Percentiles rank a stretch among this genome's conserved stretches.
Evolutionary conservation across 441 rosid genomes (phyloP).

Genomic region (Brassica balearica): DNA sequence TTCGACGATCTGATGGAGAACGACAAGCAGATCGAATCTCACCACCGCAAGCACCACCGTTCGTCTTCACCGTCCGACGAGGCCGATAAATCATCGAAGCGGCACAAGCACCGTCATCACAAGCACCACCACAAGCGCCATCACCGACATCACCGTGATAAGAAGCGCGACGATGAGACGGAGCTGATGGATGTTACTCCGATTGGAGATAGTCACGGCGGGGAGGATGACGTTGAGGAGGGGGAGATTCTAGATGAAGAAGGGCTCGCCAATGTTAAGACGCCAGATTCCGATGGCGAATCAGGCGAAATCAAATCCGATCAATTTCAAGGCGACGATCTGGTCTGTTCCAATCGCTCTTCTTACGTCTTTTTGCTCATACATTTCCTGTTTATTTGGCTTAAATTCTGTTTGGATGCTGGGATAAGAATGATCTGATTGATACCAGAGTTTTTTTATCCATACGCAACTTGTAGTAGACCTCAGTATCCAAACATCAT

Average conservation of each 20-base stretch:
- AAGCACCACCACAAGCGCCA: constrained; percentile 54
- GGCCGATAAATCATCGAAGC: constrained; percentile 69
- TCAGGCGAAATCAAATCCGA: constrained; percentile 44
- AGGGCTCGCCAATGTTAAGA: constrained; percentile 30
- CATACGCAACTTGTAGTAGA: background rate
- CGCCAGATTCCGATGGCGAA: constrained; percentile 44
- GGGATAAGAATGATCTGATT: constrained; percentile 27
- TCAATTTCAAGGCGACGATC: constrained; percentile 47
- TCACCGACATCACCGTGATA: constrained; percentile 70
- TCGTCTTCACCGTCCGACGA: constrained; percentile 57
- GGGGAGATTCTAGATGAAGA: constrained; percentile 96
- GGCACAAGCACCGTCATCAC: constrained; percentile 84
- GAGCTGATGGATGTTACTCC: constrained; percentile 38
- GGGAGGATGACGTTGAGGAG: constrained; percentile 87
- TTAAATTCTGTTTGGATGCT: constrained; percentile 43
- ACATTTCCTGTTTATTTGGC: constrained; percentile 1
- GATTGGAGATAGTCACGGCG: constrained; percentile 30
- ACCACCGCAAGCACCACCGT: constrained; percentile 78
- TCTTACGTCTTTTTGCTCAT: constrained; percentile 3
- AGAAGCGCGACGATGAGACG: constrained; percentile 58
- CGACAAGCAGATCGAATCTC: constrained; percentile 62
- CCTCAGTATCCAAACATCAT: constrained; percentile 48
- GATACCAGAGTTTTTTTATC: background rate
- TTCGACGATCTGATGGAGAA: constrained; percentile 59
- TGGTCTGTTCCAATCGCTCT: constrained; percentile 75